Conservation (phyloP, 2,329 filamentous ascomycete genomes). For the Epichloe festucae region DNA sequence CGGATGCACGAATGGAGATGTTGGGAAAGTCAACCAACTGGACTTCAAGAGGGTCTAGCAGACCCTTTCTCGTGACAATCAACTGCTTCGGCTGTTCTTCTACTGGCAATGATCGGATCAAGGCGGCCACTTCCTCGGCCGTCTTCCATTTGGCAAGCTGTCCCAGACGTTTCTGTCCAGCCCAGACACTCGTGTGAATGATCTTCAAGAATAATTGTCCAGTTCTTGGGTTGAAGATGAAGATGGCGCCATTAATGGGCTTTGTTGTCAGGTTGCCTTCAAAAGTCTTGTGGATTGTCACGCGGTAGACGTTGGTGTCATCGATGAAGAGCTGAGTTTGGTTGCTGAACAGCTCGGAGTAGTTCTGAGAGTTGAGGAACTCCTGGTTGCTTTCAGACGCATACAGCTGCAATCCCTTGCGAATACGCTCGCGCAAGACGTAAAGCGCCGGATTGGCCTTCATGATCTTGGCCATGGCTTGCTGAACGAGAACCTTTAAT, state of each 20-base stretch:
- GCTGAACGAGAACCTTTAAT: conserved; percentile 86
- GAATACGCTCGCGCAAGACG: conserved; percentile 90
- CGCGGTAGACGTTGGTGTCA: conserved; percentile 97
- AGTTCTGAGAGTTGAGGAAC: conserved; percentile 98
- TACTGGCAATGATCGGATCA: conserved; percentile 88
- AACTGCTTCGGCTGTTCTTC: conserved; percentile 98
- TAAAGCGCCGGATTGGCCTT: conserved; percentile 97
- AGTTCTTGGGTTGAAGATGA: conserved; percentile 99
- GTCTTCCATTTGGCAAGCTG: conserved; percentile 99
- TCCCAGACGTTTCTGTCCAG: conserved; percentile 95
- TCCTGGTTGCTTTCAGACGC: conserved; percentile 98
- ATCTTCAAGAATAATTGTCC: conserved; percentile 98
- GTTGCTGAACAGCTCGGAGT: conserved; percentile 97
- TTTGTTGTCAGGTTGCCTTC: conserved; percentile 98
- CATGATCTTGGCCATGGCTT: conserved; percentile 99
- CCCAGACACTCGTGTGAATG: conserved; percentile 98
- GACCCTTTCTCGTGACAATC: conserved; percentile 93
- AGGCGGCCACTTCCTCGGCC: conserved; percentile 94
- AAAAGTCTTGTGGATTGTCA: conserved; percentile 99
- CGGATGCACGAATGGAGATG: conserved; percentile 94
- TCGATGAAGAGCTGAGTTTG: conserved; percentile 98
- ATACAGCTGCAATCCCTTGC: conserved; percentile 95
- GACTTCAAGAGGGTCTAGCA: conserved; percentile 92
- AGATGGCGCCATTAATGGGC: conserved; percentile 98
- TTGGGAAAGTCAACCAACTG: conserved; percentile 97